Evolutionary conservation across 306 rosid genomes (phyloP).

Genomic region (Hippophae tibetana): DNA sequence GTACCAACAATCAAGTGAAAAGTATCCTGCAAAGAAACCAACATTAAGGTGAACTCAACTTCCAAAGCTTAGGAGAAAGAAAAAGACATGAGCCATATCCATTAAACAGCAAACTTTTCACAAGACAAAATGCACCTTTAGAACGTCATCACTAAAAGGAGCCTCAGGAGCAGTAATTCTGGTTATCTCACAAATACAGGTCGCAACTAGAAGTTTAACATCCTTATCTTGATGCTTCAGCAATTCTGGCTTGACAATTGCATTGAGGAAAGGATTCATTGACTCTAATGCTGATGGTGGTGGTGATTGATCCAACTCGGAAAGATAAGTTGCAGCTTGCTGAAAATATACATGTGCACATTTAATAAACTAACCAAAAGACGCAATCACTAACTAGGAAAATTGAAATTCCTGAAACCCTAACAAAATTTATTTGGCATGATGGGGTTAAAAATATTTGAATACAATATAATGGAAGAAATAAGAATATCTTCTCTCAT

Average conservation of each 20-base stretch:
- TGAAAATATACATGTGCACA: constrained; percentile 26
- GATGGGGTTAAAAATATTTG: neutral
- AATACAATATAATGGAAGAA: no score
- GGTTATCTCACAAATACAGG: constrained; percentile 91
- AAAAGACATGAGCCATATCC: constrained; percentile 12
- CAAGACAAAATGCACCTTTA: constrained; percentile 50
- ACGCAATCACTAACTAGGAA: neutral
- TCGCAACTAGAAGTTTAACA: constrained; percentile 91
- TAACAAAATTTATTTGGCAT: neutral
- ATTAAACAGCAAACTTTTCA: constrained; percentile 10
- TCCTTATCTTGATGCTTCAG: constrained; percentile 92
- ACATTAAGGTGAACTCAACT: constrained; percentile 23
- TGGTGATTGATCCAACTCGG: constrained; percentile 92
- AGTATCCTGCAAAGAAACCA: constrained; percentile 58
- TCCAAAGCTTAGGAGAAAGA: constrained; percentile 7
- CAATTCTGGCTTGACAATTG: constrained; percentile 75
- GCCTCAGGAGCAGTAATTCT: constrained; percentile 99
- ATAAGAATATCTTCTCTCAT: no score
- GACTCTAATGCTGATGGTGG: constrained; percentile 59
- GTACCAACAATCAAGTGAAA: constrained; percentile 83
- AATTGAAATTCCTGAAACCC: neutral
- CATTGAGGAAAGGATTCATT: constrained; percentile 74
- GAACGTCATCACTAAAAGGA: constrained; percentile 81
- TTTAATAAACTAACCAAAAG: neutral
- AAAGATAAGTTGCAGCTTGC: constrained; percentile 82